Evolutionary conservation across 495 filamentous ascomycete species (phyloP), one percentile per base, ranked within the genome.

Genomic region (Eremomyces bilateralis): DNA sequence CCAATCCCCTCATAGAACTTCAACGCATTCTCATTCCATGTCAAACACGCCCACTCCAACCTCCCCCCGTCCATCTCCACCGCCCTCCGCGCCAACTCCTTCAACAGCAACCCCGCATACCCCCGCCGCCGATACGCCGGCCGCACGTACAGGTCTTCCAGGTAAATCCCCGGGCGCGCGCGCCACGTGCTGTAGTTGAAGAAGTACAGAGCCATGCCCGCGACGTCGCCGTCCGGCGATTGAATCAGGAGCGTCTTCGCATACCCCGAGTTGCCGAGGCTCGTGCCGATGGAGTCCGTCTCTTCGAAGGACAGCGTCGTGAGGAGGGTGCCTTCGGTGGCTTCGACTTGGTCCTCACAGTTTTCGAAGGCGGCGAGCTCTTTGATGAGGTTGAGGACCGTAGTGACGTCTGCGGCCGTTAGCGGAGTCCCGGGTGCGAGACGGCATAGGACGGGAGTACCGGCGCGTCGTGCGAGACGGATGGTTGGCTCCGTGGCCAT

Each of bases 1-100:
- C 88, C 85, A 38, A 92, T 61, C 41, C 65, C 62, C 48, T 74
- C 52, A 50, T 97, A 95, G 49, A 97, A 94, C 47, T 71, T 59
- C 53, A 94, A 81, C 43, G 69, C 77, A 27, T 79, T 77, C 59
- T 80, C 68, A 53, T 97, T 94, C 84, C 73, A 79, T 56, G 74
- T 83, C 44, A 97, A 53, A 45, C 92, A 84, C 48, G 69, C 80
- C 88, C 88, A 97, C 57, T 93, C 85, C 37, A 97, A 52, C 43
- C 88, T 65, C 4, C 66, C 63, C 0, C 83, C 84, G 10, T 66
- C 57, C 22, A 83, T 70, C 39, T 62, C 62, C 34, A 79, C 59
- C 33, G 78, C 66, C 53, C 85, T 76, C 49, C 65, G 63, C 21
- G 85, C 85, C 52, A 94, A 56, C 47, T 70, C 70, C 33, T 65